Conservation (phyloP, 352 stramenopile species). For the Globisporangium irregulare region DNA sequence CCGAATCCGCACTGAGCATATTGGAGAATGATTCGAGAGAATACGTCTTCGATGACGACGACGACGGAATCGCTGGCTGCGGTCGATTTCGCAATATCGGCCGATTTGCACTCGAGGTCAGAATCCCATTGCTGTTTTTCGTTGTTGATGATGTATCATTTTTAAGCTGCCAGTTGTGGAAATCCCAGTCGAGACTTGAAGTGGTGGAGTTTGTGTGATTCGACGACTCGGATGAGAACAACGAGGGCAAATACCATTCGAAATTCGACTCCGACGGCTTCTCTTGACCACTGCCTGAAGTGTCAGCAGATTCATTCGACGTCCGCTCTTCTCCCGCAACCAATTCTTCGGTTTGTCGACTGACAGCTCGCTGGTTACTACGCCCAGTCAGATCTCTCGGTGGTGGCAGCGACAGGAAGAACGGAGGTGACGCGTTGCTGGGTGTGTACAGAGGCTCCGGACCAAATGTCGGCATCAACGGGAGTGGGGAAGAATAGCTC, state of each 20-base stretch:
- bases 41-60: constrained; percentile 45
- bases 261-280: constrained; percentile 45
- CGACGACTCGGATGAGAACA: constrained; percentile 72
- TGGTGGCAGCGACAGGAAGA: constrained; percentile 55
- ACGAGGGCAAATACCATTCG: constrained; percentile 72
- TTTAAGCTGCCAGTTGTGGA: constrained; percentile 49
- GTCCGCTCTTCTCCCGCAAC: constrained; percentile 22
- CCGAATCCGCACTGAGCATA: constrained; percentile 35
- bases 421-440: constrained; percentile 23
- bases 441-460: constrained; percentile 47
- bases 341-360: constrained; percentile 19
- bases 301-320: constrained; percentile 10
- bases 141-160: constrained; percentile 10
- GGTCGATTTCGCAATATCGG: constrained; percentile 6
- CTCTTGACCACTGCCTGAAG: constrained; percentile 16
- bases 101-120: not conserved
- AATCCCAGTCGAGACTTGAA: constrained; percentile 79
- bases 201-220: constrained; percentile 43
- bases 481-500: constrained; percentile 27
- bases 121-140: not conserved
- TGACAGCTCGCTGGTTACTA: constrained; percentile 5
- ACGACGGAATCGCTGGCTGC: constrained; percentile 15
- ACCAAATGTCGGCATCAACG: constrained; percentile 36
- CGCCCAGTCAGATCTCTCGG: constrained; percentile 17
- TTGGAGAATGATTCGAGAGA: constrained; percentile 57